Evolutionary conservation across 1,284 basidiomycete species (phyloP).

Genomic region (Wolfiporia cocos): DNA sequence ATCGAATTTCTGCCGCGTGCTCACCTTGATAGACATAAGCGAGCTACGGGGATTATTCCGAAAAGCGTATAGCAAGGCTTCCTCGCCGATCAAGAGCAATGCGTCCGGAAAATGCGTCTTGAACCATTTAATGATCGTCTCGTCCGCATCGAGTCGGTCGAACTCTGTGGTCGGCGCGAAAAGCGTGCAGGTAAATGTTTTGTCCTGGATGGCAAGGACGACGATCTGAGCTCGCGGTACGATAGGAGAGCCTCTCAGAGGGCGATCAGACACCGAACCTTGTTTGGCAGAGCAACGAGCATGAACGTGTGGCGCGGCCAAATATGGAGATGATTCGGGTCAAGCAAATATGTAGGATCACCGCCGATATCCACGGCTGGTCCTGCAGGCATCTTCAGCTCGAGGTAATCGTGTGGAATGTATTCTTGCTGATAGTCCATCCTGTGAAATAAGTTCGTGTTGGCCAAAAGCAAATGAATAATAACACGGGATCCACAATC

Average conservation of each 20-base stretch:
- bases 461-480: no score
- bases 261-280: conserved; percentile 43
- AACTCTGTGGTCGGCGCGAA: conserved; percentile 86
- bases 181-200: conserved; percentile 86
- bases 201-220: conserved; percentile 48
- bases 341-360: conserved; percentile 71
- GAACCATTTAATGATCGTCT: conserved; percentile 75
- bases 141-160: conserved; percentile 55
- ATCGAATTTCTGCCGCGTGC: no score
- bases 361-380: conserved; percentile 43
- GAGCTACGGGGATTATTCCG: conserved; percentile 80
- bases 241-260: conserved; percentile 18
- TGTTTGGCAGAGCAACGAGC: conserved; percentile 97
- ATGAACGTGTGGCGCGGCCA: conserved; percentile 99
- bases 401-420: conserved; percentile 93
- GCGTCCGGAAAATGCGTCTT: conserved; percentile 84
- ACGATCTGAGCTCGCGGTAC: conserved; percentile 19
- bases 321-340: conserved; percentile 96
- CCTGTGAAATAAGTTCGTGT: no score
- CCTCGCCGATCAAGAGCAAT: conserved; percentile 76
- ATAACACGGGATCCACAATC: no score
- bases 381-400: conserved; percentile 91
- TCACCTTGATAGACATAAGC: conserved; percentile 88
- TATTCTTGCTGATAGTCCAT: conserved; percentile 94
- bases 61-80: conserved; percentile 73